Evolutionary conservation across 2,329 filamentous ascomycete species (phyloP).

Genomic region (Dothistroma septosporum): DNA sequence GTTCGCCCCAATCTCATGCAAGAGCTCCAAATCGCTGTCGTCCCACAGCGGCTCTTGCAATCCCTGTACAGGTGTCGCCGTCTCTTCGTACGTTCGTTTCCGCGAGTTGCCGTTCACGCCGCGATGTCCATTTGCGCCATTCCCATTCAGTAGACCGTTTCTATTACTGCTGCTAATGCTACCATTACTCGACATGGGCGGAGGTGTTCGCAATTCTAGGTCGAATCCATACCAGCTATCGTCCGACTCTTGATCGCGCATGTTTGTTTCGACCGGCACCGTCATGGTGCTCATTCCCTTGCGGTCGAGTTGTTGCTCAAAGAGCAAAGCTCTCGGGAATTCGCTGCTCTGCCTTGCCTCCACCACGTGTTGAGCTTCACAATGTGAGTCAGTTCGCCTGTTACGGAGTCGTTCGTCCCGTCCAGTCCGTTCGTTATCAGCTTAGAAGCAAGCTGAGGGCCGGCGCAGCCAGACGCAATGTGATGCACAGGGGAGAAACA

Average conservation of each 20-base stretch:
- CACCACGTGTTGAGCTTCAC: slow-evolving; percentile 5
- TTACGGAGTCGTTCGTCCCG: not conserved
- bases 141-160: slow-evolving; percentile 4
- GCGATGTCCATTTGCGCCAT: slow-evolving; percentile 9
- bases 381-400: not conserved
- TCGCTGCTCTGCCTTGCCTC: not conserved
- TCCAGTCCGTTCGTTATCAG: not conserved
- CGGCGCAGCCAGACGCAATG: not conserved
- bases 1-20: slow-evolving; percentile 7
- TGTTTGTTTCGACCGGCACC: slow-evolving; percentile 11
- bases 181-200: slow-evolving; percentile 13
- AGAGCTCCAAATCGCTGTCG: slow-evolving; percentile 8
- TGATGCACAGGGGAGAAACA: not conserved
- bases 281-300: slow-evolving; percentile 17
- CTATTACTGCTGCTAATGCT: slow-evolving; percentile 5
- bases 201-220: slow-evolving; percentile 22
- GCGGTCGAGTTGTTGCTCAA: not conserved
- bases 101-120: slow-evolving; percentile 13
- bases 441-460: not conserved
- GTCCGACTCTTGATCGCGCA: slow-evolving; percentile 12
- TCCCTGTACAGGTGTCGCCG: slow-evolving; percentile 14
- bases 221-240: slow-evolving; percentile 20
- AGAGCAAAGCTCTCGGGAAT: not conserved
- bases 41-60: slow-evolving; percentile 7
- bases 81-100: slow-evolving; percentile 22